Base-by-base conservation (phyloP, 768 basidiomycete species). In the Nevesoporus exiguus region DNA sequence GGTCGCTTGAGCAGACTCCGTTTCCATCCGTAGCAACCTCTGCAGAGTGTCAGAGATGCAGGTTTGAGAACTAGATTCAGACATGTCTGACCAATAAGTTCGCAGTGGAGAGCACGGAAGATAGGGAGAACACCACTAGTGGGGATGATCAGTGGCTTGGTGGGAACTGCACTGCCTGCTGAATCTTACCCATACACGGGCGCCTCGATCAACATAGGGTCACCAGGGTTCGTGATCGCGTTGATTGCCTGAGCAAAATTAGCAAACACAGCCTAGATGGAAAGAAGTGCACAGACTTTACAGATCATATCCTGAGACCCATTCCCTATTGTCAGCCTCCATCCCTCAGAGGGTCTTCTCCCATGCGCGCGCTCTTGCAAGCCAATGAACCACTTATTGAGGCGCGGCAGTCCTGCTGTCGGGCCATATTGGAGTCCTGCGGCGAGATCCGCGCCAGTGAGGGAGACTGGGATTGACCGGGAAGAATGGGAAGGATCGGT, bases 301-400 rank as follows among this genome's bases (percentile, higher is more conserved):
- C 79, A 87, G 47, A 98, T 81, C 59, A 93, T 66, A 75, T 97
- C 93, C 71, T 97, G 95, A 41, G 90, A 90, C 11, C 95, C 95
- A 37, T 79, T 77, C 2, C 94, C 93, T 10, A 97, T 73, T 39
- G 82, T 84, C 10, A 94, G 68, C 40, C 76, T 74, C 93, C 94
- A 98, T 7, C 83, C 85, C 60, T 81, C 83, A 2, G 75, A 78
- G 40, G 62, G 67, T 46, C 76, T 75, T 42, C 91, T 77, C 5
- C 80, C 81, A 62, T 98, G 95, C 37, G 77, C 76, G 10, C 68
- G 64, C 59, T 81, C 83, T 68, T 97, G 93, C 50, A 98, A 71
- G 5, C 81, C 82, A 45, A 76, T 69, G 14, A 93, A 65, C 89
- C 90, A 93, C 21, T 83, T 76, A 4, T 77, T 63, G 5, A 96